Evolutionary conservation across 1,284 basidiomycete genomes (phyloP).

Genomic region (Crucibulum cyathiforme): DNA sequence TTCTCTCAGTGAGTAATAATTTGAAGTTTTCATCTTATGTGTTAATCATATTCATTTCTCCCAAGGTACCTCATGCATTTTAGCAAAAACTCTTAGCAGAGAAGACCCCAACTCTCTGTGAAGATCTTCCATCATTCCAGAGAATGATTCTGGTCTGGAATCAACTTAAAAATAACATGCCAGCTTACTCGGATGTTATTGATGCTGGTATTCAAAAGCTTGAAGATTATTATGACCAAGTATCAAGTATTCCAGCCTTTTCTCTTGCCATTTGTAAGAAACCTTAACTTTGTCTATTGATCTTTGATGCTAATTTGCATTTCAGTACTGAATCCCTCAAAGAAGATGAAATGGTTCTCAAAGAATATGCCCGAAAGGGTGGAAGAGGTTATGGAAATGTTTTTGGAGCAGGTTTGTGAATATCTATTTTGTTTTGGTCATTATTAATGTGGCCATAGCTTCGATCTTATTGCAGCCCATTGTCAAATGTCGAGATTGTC

Average conservation of each 20-base stretch:
- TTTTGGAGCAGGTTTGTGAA: too few relatives aligned
- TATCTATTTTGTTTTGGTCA: too few relatives aligned
- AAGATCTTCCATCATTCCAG: background rate
- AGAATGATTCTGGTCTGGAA: slow-evolving; percentile 3
- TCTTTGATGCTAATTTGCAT: background rate
- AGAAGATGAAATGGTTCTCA: background rate
- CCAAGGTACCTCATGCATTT: background rate
- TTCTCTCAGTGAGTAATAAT: background rate
- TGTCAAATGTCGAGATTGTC: too few relatives aligned
- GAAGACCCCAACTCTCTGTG: slow-evolving; percentile 7
- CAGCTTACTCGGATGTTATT: background rate
- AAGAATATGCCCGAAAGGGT: background rate
- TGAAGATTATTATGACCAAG: background rate
- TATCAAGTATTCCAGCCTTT: slow-evolving; percentile 1
- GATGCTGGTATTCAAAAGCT: slow-evolving; percentile 4
- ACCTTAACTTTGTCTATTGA: background rate
- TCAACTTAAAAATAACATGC: background rate
- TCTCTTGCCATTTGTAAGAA: background rate
- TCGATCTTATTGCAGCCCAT: too few relatives aligned
- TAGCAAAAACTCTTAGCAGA: slow-evolving; percentile 6
- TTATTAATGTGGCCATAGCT: too few relatives aligned
- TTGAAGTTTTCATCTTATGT: background rate
- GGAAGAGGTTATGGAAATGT: background rate
- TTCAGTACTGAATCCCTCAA: background rate
- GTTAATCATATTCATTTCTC: background rate